phyloP scores from a whole-genome alignment of 2,329 filamentous ascomycete genomes.

The Beauveria pseudobassiana region DNA sequence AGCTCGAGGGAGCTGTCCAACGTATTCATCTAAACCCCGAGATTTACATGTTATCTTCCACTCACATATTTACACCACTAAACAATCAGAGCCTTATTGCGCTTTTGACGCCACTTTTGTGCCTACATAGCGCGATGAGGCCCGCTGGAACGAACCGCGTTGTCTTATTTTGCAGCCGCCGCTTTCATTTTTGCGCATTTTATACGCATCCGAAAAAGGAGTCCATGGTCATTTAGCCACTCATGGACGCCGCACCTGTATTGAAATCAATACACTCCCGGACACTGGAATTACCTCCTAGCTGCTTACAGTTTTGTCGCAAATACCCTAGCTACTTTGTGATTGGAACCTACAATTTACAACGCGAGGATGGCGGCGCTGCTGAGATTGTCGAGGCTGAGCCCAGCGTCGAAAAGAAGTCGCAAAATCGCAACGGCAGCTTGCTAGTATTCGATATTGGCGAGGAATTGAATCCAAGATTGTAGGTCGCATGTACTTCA shows the following conservation, averaged over 20 bases:
- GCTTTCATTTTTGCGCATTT: neutral
- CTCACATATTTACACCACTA: too few species aligned
- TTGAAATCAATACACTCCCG: slow-evolving; percentile 17
- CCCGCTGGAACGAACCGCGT: neutral
- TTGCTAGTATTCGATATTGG: slow-evolving; percentile 56
- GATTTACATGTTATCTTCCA: neutral
- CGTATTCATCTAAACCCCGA: neutral
- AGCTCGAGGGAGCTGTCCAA: neutral
- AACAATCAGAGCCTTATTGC: neutral
- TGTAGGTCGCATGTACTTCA: slow-evolving; percentile 41
- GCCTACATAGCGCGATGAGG: neutral
- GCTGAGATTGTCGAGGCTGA: slow-evolving; percentile 17
- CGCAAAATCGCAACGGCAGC: slow-evolving; percentile 65
- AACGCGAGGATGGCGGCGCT: slow-evolving; percentile 34
- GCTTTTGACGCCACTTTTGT: neutral
- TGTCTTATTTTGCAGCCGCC: neutral
- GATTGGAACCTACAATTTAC: slow-evolving; percentile 77
- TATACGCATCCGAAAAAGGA: neutral
- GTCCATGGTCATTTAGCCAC: neutral
- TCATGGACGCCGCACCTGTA: neutral
- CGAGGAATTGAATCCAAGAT: slow-evolving; percentile 14
- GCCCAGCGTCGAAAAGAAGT: slow-evolving; percentile 23
- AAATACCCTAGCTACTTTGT: slow-evolving; percentile 57
- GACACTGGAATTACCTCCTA: slow-evolving; percentile 60
- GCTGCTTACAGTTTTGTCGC: slow-evolving; percentile 70